Conservation (phyloP, 305 asterid genomes). For the Fraxinus albicans region DNA sequence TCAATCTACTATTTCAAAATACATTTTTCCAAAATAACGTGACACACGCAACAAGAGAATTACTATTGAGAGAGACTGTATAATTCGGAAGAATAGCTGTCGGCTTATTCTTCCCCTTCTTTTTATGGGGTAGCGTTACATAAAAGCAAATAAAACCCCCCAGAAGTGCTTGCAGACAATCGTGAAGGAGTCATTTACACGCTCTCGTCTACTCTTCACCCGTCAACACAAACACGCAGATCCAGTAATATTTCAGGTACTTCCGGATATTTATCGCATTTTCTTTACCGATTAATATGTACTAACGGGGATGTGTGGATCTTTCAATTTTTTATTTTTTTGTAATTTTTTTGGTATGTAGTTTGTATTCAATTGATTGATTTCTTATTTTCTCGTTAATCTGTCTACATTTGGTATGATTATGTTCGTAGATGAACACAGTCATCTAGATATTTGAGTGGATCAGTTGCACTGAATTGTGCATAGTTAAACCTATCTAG, state of each 20-base stretch:
- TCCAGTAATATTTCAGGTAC: conserved; percentile 15
- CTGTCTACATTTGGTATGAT: background rate
- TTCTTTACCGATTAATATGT: conserved; percentile 9
- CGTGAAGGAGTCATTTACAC: background rate
- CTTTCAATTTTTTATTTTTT: background rate
- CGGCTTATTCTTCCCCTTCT: background rate
- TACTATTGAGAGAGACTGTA: too few relatives aligned
- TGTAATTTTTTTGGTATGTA: background rate
- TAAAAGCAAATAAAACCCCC: background rate
- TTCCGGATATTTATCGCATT: conserved; percentile 13
- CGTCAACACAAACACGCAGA: background rate
- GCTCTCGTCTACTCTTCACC: background rate
- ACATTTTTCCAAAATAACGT: too few relatives aligned
- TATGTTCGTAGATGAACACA: background rate
- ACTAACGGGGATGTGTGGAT: background rate
- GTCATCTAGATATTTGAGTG: conserved; percentile 14
- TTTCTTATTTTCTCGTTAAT: background rate
- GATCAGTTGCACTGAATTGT: conserved; percentile 18
- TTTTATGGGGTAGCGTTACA: background rate
- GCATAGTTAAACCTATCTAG: conserved; percentile 10
- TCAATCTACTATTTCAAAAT: too few relatives aligned
- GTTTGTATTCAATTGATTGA: conserved; percentile 17
- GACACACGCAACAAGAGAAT: too few relatives aligned
- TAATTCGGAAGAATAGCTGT: too few relatives aligned
- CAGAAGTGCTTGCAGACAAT: background rate